Evolutionary conservation across 495 filamentous ascomycete species (phyloP), one percentile per base, ranked within the genome.

Genomic region (Penicillium fimorum): DNA sequence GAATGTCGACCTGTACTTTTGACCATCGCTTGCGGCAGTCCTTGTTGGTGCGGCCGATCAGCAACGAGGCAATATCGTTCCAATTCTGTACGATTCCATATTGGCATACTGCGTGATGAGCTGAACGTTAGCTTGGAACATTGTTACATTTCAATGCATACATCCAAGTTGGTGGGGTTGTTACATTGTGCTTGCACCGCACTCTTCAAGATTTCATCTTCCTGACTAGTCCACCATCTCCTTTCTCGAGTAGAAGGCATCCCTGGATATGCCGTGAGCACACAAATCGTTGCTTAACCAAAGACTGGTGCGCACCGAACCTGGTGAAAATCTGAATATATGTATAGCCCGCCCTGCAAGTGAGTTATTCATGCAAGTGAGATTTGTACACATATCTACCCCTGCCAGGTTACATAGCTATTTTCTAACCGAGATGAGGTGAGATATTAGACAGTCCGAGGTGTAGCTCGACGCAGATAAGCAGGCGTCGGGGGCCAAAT

Each of bases 21-120:
- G 45, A 49, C 66, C 66, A 69, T 42, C 66, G 56, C 29, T 64
- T 66, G 47, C 66, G 63, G 35, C 66, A 69, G 47, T 69, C 66
- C 49, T 69, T 69, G 40, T 69, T 69, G 17, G 55, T 59, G 11
- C 66, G 51, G 10, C 66, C 63, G 18, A 45, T 55, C 3, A 67
- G 51, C 8, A n/a, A 10, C 11, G n/a, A 38, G 8, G 35, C 35
- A 18, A 60, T 60, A 2, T 47, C 47, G 33, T 49, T 56, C 58
- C 58, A 38, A 24, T 32, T 50, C 25, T 27, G 25, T 27, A 27
- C 25, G 6, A 2, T 27, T 2, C 25, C 25, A 6, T 27, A 6
- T 27, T 6, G 2, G 25, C 25, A 6, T 27, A 6, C 25, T 27
- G 25, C 25, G 25, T 27, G 25, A 6, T 27, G 25, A 27, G 25